Conservation (phyloP, 2,329 filamentous ascomycete genomes). For the Calonectria fujianensis region DNA sequence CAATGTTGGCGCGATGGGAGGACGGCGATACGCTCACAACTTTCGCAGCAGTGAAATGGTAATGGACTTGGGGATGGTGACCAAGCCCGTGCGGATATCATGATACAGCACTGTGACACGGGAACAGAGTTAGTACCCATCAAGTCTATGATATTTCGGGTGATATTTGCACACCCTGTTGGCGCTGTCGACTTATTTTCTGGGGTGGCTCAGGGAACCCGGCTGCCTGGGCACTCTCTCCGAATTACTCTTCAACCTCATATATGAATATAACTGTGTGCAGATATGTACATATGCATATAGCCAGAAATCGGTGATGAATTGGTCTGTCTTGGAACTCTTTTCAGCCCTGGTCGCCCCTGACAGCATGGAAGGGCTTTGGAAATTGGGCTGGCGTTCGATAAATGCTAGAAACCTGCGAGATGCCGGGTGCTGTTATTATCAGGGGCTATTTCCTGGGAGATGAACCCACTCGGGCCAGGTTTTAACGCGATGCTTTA, state of each 20-base stretch:
- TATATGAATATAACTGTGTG: slow-evolving; percentile 35
- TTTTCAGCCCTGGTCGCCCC: slow-evolving; percentile 39
- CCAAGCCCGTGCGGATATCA: slow-evolving; percentile 47
- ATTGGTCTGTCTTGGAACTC: slow-evolving; percentile 48
- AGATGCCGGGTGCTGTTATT: slow-evolving; percentile 8
- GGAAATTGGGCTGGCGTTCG: slow-evolving; percentile 49
- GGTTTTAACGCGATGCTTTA: slow-evolving; percentile 37
- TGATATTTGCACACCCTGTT: slow-evolving; percentile 50
- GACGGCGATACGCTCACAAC: slow-evolving; percentile 32
- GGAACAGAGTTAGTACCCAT: slow-evolving; percentile 44
- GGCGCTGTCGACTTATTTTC: slow-evolving; percentile 25
- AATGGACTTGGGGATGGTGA: slow-evolving; percentile 44
- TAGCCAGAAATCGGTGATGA: slow-evolving; percentile 41
- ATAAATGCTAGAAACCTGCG: slow-evolving; percentile 35
- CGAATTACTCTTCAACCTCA: slow-evolving; percentile 8
- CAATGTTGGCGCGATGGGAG: slow-evolving; percentile 26
- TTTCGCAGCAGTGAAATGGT: slow-evolving; percentile 33
- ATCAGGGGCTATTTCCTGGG: slow-evolving; percentile 35
- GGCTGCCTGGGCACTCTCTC: slow-evolving; percentile 23
- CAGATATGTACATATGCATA: slow-evolving; percentile 49
- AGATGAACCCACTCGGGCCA: slow-evolving; percentile 38
- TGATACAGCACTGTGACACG: slow-evolving; percentile 49
- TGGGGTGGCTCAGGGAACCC: slow-evolving; percentile 27
- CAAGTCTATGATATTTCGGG: slow-evolving; percentile 37
- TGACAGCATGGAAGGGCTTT: slow-evolving; percentile 43